These are phyloP conservation scores for Paraurostyla sp. DNA, from an alignment of 73 alveolate genomes.

Conservation along the genomic window DNA sequence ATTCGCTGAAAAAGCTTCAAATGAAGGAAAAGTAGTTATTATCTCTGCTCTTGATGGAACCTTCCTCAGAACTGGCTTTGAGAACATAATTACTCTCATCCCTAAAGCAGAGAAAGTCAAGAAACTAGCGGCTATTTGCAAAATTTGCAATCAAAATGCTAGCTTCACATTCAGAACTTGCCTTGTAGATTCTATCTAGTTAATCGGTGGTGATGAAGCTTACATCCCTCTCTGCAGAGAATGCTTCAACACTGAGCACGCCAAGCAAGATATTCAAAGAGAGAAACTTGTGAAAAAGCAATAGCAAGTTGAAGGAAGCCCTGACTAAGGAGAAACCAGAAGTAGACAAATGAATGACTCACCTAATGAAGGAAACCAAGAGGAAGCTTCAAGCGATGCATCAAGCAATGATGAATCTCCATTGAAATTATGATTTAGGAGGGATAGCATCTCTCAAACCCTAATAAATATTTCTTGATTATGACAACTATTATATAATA, in stretches of 20 bases:
- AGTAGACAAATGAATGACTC: background rate
- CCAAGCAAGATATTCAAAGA: background rate
- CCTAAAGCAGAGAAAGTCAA: slow-evolving; percentile 93
- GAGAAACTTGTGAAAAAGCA: background rate
- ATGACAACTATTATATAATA: too few relatives aligned
- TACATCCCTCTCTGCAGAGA: slow-evolving; percentile 97
- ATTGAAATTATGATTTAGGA: background rate
- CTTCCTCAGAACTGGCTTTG: slow-evolving; percentile 93
- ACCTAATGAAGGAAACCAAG: background rate
- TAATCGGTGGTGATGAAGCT: slow-evolving; percentile 97
- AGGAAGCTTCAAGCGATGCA: background rate
- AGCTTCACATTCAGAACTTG: slow-evolving; percentile 87
- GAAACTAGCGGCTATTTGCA: slow-evolving; percentile 92
- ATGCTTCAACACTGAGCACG: slow-evolving; percentile 75
- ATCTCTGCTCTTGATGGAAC: slow-evolving; percentile 96
- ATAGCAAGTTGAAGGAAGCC: background rate
- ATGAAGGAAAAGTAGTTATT: slow-evolving; percentile 90
- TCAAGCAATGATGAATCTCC: slow-evolving; percentile 2
- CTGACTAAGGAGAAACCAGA: background rate
- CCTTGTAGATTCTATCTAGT: slow-evolving; percentile 82
- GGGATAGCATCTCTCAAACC: too few relatives aligned
- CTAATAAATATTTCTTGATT: too few relatives aligned
- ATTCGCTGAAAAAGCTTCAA: slow-evolving; percentile 90
- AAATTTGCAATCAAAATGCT: slow-evolving; percentile 91
- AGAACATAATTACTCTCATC: slow-evolving; percentile 83